These are phyloP conservation scores for Naganishia vaughanmartiniae DNA, from an alignment of 768 basidiomycete genomes.

Conservation along the genomic window DNA sequence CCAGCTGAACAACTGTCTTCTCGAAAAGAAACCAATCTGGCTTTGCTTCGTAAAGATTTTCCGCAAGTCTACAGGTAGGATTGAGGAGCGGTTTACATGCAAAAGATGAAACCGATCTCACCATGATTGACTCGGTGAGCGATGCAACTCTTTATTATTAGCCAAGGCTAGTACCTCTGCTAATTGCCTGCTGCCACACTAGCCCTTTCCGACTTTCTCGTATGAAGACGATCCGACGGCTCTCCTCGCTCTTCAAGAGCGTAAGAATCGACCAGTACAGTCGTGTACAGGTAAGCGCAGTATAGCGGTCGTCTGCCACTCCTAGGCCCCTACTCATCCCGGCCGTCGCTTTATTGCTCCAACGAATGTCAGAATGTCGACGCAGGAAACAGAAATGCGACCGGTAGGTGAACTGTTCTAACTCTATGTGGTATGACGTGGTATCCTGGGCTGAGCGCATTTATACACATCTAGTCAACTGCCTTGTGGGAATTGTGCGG, in stretches of 20 bases:
- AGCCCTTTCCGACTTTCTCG: neutral
- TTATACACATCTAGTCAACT: neutral
- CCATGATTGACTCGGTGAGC: neutral
- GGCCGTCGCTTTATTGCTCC: neutral
- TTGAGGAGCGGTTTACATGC: no score
- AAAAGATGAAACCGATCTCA: no score
- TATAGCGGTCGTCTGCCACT: neutral
- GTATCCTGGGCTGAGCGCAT: neutral
- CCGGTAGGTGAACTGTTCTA: neutral
- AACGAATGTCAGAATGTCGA: neutral
- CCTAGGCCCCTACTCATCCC: no score
- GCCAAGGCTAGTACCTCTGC: neutral
- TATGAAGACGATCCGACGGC: neutral
- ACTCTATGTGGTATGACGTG: neutral
- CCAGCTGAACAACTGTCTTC: no score
- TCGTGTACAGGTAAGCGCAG: neutral
- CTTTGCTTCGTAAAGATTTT: no score
- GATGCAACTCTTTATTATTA: no score
- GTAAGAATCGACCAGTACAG: constrained; percentile 1
- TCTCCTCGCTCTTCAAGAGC: neutral
- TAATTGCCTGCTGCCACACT: neutral
- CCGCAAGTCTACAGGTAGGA: no score
- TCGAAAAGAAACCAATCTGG: no score
- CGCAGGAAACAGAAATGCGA: constrained; percentile 5
- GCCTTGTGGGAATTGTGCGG: neutral